phyloP scores from a whole-genome alignment of 768 basidiomycete species.

The Fomitopsis pulvina region DNA sequence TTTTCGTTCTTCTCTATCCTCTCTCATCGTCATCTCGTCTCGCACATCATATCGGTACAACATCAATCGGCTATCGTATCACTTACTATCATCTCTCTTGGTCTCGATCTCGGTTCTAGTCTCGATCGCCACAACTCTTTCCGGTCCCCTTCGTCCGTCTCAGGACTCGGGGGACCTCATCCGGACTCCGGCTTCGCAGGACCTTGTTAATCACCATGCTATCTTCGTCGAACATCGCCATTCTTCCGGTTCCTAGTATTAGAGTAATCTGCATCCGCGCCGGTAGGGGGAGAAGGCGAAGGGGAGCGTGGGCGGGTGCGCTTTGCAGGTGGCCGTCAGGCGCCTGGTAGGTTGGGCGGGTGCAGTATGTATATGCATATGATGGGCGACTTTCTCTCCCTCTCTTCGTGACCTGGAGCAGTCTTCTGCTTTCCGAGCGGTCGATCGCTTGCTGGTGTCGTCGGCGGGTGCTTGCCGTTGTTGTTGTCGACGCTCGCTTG shows the following conservation, averaged over 20 bases:
- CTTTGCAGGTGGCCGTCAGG: too few species aligned
- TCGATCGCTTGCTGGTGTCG: too few species aligned
- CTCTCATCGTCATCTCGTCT: not conserved
- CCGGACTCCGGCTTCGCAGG: not conserved
- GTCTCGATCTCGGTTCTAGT: not conserved
- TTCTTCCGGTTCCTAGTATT: not conserved
- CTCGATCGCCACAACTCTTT: too few species aligned
- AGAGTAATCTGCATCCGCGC: not conserved
- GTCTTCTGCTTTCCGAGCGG: too few species aligned
- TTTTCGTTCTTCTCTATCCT: too few species aligned
- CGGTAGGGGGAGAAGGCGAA: not conserved
- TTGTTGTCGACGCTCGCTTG: not conserved
- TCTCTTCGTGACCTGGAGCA: too few species aligned
- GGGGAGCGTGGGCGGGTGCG: not conserved
- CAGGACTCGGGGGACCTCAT: not conserved
- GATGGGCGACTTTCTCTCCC: not conserved
- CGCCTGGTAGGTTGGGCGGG: not conserved
- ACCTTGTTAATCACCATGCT: not conserved
- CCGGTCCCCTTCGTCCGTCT: not conserved
- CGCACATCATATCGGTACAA: not conserved
- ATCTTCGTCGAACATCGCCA: not conserved
- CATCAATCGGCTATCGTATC: not conserved
- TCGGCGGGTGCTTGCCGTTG: too few species aligned
- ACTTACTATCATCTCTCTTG: not conserved
- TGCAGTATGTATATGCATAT: not conserved